A percentile compares a stretch with the other conserved stretches of the same genome.
These are phyloP conservation scores for Ophiocordyceps robertsii DNA, from an alignment of 2,329 filamentous ascomycete species.

Conservation along the genomic window DNA sequence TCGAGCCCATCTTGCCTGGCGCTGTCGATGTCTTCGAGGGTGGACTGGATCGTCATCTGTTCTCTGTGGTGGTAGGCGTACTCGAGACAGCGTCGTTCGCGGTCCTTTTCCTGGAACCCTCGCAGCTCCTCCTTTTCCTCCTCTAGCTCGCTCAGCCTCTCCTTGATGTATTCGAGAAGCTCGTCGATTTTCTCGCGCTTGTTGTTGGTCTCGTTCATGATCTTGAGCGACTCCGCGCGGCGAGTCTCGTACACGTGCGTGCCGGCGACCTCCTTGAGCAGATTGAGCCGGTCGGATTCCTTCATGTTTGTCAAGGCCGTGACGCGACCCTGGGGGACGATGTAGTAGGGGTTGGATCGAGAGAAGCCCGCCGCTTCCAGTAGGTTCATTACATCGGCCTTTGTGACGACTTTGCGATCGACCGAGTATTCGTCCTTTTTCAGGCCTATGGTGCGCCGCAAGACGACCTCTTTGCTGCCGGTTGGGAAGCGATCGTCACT, in stretches of 20 bases:
- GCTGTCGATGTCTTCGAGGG: slow-evolving; percentile 72
- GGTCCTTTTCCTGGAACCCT: slow-evolving; percentile 88
- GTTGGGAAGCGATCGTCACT: slow-evolving; percentile 91
- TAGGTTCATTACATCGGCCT: slow-evolving; percentile 86
- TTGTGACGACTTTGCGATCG: slow-evolving; percentile 92
- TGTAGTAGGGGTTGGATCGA: slow-evolving; percentile 96
- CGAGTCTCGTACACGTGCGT: slow-evolving; percentile 94
- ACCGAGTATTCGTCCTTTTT: slow-evolving; percentile 99
- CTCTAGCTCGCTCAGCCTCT: slow-evolving; percentile 77
- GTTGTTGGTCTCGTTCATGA: slow-evolving; percentile 93
- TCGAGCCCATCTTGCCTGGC: slow-evolving; percentile 71
- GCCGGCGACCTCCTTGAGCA: slow-evolving; percentile 95
- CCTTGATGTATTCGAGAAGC: slow-evolving; percentile 79
- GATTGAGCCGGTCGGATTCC: slow-evolving; percentile 74
- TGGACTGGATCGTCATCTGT: slow-evolving; percentile 63
- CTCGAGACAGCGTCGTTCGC: slow-evolving; percentile 80
- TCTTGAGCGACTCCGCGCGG: slow-evolving; percentile 82
- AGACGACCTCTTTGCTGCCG: slow-evolving; percentile 75
- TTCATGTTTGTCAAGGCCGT: slow-evolving; percentile 98
- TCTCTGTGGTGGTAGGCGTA: slow-evolving; percentile 91
- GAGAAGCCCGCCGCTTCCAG: slow-evolving; percentile 95
- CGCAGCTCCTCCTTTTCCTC: slow-evolving; percentile 95
- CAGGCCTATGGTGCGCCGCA: slow-evolving; percentile 86
- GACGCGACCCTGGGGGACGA: slow-evolving; percentile 92
- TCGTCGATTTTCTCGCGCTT: slow-evolving; percentile 93